phyloP scores from a whole-genome alignment of 108 stramenopile species.

The Nitzschia sp. region DNA sequence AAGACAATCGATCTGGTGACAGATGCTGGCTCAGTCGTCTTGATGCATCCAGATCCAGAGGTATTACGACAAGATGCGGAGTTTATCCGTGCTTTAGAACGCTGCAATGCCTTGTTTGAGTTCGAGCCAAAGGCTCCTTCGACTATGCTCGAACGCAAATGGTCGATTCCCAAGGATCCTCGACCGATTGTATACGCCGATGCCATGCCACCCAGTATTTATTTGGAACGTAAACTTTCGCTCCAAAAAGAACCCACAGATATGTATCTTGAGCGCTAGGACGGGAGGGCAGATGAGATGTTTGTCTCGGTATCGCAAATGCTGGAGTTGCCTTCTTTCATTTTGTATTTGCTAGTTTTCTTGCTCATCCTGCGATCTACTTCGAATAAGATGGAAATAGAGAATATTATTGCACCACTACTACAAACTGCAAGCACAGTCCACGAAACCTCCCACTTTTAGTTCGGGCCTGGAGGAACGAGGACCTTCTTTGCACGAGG shows the following conservation, averaged over 20 bases:
- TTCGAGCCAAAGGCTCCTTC: neutral
- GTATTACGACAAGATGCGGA: slow-evolving; percentile 51
- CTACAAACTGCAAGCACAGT: no score
- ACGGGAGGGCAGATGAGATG: no score
- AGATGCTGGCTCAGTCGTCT: slow-evolving; percentile 41
- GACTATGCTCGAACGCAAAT: neutral
- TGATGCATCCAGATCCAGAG: slow-evolving; percentile 45
- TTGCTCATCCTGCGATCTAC: no score
- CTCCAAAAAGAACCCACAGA: neutral
- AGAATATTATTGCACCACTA: no score
- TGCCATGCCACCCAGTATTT: neutral
- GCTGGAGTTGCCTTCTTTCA: no score
- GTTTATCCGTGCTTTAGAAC: slow-evolving; percentile 58
- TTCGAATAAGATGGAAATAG: no score
- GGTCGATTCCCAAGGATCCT: neutral
- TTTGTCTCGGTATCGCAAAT: no score
- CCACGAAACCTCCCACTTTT: no score
- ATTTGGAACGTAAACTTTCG: neutral
- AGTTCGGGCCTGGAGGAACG: no score
- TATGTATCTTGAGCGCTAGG: neutral
- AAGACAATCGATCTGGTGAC: slow-evolving; percentile 57
- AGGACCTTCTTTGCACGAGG: no score
- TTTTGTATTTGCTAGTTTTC: no score
- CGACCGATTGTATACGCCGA: neutral
- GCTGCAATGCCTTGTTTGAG: slow-evolving; percentile 6